Base-by-base conservation (phyloP, 257 asterid genomes). In the Avicennia marina region DNA sequence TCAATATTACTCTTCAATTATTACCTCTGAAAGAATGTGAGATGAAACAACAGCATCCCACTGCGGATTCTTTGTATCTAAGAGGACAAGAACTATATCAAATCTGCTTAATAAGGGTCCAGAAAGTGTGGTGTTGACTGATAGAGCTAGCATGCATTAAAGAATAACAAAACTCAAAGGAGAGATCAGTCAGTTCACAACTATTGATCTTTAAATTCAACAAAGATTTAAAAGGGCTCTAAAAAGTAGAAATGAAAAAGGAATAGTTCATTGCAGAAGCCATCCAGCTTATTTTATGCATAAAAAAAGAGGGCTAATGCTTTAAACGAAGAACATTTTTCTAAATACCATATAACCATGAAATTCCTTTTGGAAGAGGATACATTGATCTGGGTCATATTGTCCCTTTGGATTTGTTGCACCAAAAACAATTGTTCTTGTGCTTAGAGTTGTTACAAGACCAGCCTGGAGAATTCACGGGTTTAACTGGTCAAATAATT, bases 351-450 rank as follows among this genome's bases (percentile, higher is more conserved):
- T 45, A 19, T 20, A 32, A 53, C 24, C 50, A 65, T 62, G 26
- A 53, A 15, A 55, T 21, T 60, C 50, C 6, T 26, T 60, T 42
- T 8, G 26, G 60, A 51, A 57, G 53, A 83, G 83, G 95, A 83
- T 91, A 86, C 95, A 27, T 65, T 86, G 94, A 42, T 88, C 94
- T 73, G 97, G 94, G 62, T 91, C 98, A 67, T 88, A 91, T 31
- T 88, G 95, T 54, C 98, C 98, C 83, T 91, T 91, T 21, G 98
- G 98, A 67, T 91, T 91, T 67, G 98, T 91, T 42, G 97, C 98
- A 52, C 98, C 98, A 63, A 91, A 88, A 58, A 91, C 97, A 62
- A 83, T 67, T 51, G 98, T 82, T 75, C 89, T 85, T 56, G 98
- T 88, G 83, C 86, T 86, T 62, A 91, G 94, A 60, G 97, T 85